Evolutionary conservation across 2,329 filamentous ascomycete genomes (phyloP).

Genomic region (Samsoniella hepiali): DNA sequence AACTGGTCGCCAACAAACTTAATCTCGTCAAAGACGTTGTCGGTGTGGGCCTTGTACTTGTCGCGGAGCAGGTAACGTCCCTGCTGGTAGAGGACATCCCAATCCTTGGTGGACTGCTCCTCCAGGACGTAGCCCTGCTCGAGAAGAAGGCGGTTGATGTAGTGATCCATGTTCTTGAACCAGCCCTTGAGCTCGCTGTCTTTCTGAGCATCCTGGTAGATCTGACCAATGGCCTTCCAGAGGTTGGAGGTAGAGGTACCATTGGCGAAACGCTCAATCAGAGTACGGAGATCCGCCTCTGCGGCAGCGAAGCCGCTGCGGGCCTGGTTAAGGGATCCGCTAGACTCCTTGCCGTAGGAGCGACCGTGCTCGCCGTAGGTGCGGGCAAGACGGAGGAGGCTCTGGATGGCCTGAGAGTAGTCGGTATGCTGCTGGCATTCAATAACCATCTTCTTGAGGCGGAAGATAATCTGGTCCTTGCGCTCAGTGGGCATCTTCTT

Average conservation of each 20-base stretch:
- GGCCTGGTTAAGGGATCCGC: conserved; percentile 69
- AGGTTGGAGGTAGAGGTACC: conserved; percentile 85
- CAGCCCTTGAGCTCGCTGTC: conserved; percentile 85
- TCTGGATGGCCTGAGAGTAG: conserved; percentile 88
- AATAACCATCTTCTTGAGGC: conserved; percentile 94
- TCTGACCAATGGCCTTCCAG: conserved; percentile 76
- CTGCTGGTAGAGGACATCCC: conserved; percentile 80
- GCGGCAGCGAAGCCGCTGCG: conserved; percentile 65
- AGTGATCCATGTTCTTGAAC: conserved; percentile 77
- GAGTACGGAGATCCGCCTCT: conserved; percentile 72
- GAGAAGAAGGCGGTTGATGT: conserved; percentile 77
- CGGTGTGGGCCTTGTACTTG: conserved; percentile 81
- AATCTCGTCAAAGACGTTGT: conserved; percentile 82
- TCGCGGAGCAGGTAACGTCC: conserved; percentile 84
- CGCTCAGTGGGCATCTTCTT: conserved; percentile 90
- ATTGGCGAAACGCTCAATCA: conserved; percentile 95
- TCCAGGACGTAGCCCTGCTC: conserved; percentile 90
- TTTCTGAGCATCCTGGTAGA: conserved; percentile 82
- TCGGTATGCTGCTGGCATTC: conserved; percentile 95
- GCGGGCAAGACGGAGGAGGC: conserved; percentile 79
- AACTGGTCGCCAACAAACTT: conserved; percentile 90
- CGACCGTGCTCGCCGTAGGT: conserved; percentile 76
- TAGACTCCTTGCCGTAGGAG: conserved; percentile 59
- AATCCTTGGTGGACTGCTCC: conserved; percentile 73
- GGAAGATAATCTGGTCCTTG: conserved; percentile 86